These are phyloP conservation scores for Psilocybe subaeruginosa DNA, from an alignment of 768 basidiomycete genomes.

Conservation along the genomic window DNA sequence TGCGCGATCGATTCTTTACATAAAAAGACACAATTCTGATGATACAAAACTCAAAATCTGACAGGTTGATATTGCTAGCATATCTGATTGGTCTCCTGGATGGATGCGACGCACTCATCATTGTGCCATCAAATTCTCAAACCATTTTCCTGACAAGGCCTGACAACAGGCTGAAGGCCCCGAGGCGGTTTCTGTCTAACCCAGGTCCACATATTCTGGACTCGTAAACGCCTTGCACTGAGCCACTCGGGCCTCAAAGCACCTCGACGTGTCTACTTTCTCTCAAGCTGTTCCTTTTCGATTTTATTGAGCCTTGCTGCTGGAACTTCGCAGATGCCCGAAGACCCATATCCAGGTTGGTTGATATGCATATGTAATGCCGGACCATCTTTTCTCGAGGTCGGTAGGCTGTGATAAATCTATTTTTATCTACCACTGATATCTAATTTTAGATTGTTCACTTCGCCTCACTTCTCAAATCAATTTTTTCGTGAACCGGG, in stretches of 20 bases:
- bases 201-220: background rate
- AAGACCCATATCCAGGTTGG: background rate
- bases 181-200: conserved; percentile 4
- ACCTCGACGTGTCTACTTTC: background rate
- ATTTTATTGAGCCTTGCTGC: background rate
- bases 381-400: background rate
- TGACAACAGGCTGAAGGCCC: background rate
- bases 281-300: background rate
- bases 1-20: background rate
- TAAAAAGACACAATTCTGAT: background rate
- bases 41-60: background rate
- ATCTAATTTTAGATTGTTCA: background rate
- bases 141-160: background rate
- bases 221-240: background rate
- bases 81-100: background rate
- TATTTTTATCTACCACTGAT: background rate
- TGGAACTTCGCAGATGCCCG: background rate
- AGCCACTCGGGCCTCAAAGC: background rate
- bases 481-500: background rate
- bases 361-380: background rate
- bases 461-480: background rate
- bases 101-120: background rate
- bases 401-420: background rate
- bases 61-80: background rate
- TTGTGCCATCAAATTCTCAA: background rate